Base-by-base conservation (phyloP, 495 filamentous ascomycete genomes). In the Friedmanniomyces simplex region DNA sequence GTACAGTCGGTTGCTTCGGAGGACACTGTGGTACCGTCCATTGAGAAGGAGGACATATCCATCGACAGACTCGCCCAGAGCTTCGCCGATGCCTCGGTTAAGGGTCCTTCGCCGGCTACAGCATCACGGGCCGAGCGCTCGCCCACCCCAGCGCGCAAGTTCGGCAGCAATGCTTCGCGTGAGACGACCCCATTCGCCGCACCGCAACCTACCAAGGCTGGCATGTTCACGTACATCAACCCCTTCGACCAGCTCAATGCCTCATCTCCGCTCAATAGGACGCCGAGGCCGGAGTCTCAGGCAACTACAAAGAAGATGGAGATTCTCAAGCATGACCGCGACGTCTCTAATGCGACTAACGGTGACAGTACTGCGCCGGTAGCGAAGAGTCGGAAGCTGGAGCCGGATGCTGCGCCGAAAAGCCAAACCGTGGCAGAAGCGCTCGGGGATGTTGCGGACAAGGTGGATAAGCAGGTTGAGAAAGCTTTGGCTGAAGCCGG, bases 211-310 rank as follows among this genome's bases (percentile, higher is more conserved):
- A 51, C 50, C 36, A 64, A 60, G 50, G 36, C 66, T 67, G 20
- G 30, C 30, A 72, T 85, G 25, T 91, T 91, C 71, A 87, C 79
- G 28, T 88, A 88, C 66, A 79, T 84, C 59, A 89, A 89, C 63
- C 87, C 87, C 3, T 90, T 91, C 58, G 86, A 89, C 30, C 82
- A 88, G 65, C 67, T 89, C 28, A 78, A 84, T 57, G 76, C 76
- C 8, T 83, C 82, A 7, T 87, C 82, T 28, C 84, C 84, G 51
- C 78, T 79, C 18, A 82, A 80, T 57, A 75, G 71, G 30, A 74
- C 76, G 3, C 74, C 78, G 25, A 71, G 69, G 22, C 55, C 66
- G 14, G 54, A 65, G 18, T 25, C 60, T 18, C 57, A 59, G 24
- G 58, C 63, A 0, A 46, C 50, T 10, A 37, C 57, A 6, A 65